phyloP scores from a whole-genome alignment of 116 monocot species.

The Papilionanthe hybrid region DNA sequence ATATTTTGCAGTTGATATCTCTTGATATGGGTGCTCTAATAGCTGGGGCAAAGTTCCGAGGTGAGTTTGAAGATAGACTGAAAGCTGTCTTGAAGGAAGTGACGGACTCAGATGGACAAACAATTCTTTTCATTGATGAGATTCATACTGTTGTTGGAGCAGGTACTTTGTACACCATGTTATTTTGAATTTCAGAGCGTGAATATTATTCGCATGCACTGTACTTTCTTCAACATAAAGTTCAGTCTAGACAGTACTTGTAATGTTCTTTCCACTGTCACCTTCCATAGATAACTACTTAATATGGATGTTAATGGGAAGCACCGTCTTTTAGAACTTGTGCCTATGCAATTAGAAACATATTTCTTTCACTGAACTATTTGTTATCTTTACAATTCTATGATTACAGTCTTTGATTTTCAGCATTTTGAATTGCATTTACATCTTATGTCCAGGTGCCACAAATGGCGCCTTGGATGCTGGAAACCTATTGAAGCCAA shows the following conservation, averaged over 20 bases:
- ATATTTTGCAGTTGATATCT: slow-evolving; percentile 65
- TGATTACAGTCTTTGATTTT: not conserved
- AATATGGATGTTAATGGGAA: not conserved
- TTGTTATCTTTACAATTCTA: not conserved
- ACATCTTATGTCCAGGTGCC: slow-evolving; percentile 50
- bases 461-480: slow-evolving; percentile 99
- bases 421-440: not conserved
- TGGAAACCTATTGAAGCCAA: slow-evolving; percentile 93
- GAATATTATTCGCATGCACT: not conserved
- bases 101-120: slow-evolving; percentile 72
- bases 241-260: no score
- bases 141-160: slow-evolving; percentile 99
- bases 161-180: slow-evolving; percentile 35
- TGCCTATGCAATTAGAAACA: not conserved
- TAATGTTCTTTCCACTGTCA: not conserved
- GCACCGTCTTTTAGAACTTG: no score
- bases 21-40: slow-evolving; percentile 97
- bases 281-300: not conserved
- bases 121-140: slow-evolving; percentile 93
- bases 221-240: not conserved
- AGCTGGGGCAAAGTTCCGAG: slow-evolving; percentile 93
- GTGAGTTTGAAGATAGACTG: slow-evolving; percentile 84
- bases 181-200: not conserved
- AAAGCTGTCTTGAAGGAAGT: slow-evolving; percentile 75
- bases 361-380: not conserved